phyloP scores from a whole-genome alignment of 306 rosid genomes.

The Ochetophila trinervis region DNA sequence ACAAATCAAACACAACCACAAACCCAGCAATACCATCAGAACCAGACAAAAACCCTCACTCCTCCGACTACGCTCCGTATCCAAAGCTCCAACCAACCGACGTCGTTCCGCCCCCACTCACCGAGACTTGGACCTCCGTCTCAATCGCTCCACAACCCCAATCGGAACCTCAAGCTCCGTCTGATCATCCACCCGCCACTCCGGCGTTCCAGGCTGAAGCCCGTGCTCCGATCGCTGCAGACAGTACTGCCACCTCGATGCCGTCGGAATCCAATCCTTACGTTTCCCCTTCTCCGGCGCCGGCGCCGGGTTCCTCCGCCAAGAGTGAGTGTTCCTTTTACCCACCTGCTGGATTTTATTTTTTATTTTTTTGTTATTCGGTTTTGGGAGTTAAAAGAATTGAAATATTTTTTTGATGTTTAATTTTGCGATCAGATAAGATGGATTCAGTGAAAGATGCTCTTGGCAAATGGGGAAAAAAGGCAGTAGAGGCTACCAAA shows the following conservation, averaged over 20 bases:
- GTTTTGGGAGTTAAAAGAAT: not conserved
- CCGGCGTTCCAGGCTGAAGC: slow-evolving; percentile 25
- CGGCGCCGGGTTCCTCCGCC: slow-evolving; percentile 39
- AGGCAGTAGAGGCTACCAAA: slow-evolving; percentile 89
- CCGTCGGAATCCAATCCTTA: slow-evolving; percentile 81
- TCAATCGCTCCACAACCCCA: slow-evolving; percentile 34
- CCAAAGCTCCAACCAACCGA: slow-evolving; percentile 72
- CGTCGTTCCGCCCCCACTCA: slow-evolving; percentile 37
- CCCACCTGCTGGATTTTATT: not conserved
- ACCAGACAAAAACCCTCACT: slow-evolving; percentile 20
- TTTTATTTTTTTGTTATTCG: not conserved
- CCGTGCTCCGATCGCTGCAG: slow-evolving; percentile 43
- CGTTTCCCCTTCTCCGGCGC: slow-evolving; percentile 53
- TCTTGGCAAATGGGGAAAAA: slow-evolving; percentile 89
- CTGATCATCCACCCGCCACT: not conserved
- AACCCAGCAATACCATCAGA: slow-evolving; percentile 1
- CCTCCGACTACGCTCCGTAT: slow-evolving; percentile 70
- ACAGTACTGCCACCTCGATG: slow-evolving; percentile 68
- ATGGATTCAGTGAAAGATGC: slow-evolving; percentile 78
- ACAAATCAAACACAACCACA: not conserved
- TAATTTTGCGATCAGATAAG: slow-evolving; percentile 41
- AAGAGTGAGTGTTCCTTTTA: slow-evolving; percentile 61
- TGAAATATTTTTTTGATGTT: not conserved
- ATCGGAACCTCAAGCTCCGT: slow-evolving; percentile 2
- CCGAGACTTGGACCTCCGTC: slow-evolving; percentile 47